Conservation (phyloP, 2,329 filamentous ascomycete species). For the Beauveria caledonica region DNA sequence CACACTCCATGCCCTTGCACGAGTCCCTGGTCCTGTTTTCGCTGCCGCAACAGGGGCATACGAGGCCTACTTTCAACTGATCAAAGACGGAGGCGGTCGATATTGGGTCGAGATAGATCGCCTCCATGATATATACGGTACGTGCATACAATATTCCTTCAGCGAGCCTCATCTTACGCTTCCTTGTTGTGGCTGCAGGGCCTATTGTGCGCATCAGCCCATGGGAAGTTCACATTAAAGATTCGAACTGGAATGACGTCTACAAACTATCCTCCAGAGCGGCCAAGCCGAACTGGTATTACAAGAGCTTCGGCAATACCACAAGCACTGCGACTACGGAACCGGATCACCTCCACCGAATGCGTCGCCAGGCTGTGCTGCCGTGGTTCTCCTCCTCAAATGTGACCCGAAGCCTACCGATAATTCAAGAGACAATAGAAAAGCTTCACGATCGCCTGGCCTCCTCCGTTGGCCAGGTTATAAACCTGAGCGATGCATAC, state of each 20-base stretch:
- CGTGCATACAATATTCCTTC: neutral
- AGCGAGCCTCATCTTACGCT: neutral
- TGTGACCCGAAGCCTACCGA: neutral
- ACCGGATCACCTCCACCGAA: neutral
- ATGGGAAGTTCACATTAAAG: constrained; percentile 3
- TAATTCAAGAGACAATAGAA: neutral
- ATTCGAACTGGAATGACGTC: neutral
- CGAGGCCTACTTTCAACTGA: neutral
- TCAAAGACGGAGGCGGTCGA: constrained; percentile 1
- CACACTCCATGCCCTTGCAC: neutral
- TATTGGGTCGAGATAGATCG: constrained; percentile 4
- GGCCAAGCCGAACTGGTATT: neutral
- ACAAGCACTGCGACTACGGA: neutral
- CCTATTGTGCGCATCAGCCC: constrained; percentile 1
- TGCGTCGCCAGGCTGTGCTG: neutral
- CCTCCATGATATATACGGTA: neutral
- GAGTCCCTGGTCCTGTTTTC: neutral
- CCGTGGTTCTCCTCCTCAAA: neutral
- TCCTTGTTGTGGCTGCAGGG: neutral
- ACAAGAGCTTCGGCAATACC: neutral
- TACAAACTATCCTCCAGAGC: neutral
- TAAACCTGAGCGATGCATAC: neutral
- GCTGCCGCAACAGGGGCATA: neutral
- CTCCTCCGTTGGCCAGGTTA: neutral
- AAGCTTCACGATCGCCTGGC: neutral